Percentiles rank a stretch among this genome's conserved stretches.
phyloP scores from a whole-genome alignment of 1,139 yeast genomes.

The Candida freyschussii region DNA sequence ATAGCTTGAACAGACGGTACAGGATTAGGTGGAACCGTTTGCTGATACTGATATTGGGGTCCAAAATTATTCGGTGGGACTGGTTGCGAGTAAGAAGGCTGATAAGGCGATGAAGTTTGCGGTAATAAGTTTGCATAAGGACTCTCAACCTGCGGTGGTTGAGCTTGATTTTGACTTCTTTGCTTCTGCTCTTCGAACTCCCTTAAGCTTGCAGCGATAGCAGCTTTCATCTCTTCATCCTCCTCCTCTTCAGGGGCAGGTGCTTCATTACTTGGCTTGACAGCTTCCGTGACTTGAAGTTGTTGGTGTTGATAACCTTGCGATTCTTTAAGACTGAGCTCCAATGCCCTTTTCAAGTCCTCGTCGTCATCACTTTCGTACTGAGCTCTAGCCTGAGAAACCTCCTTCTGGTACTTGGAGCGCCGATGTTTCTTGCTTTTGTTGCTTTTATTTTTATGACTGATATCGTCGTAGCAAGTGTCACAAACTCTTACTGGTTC shows the following conservation, averaged over 20 bases:
- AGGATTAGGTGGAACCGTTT: constrained; percentile 9
- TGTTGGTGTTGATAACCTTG: constrained; percentile 26
- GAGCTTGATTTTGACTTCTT: constrained; percentile 19
- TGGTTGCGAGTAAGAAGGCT: constrained; percentile 14
- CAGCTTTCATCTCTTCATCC: constrained; percentile 89
- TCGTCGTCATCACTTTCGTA: constrained; percentile 54
- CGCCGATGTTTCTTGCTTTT: constrained; percentile 24
- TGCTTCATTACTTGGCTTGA: no score
- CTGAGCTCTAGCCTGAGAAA: constrained; percentile 24
- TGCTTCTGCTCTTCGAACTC: constrained; percentile 51
- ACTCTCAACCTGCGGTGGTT: constrained; percentile 11
- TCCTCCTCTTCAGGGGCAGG: constrained; percentile 55
- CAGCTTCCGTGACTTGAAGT: constrained; percentile 11
- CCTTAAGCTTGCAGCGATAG: constrained; percentile 86
- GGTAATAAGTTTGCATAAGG: constrained; percentile 24
- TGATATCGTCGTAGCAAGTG: constrained; percentile 65
- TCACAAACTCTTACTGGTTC: constrained; percentile 94
- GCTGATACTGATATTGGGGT: constrained; percentile 15
- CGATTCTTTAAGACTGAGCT: constrained; percentile 64
- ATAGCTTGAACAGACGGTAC: constrained; percentile 17
- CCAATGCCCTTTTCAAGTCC: constrained; percentile 73
- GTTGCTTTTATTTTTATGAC: constrained; percentile 29
- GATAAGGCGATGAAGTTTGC: constrained; percentile 11
- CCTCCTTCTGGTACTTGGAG: constrained; percentile 20
- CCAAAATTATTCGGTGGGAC: constrained; percentile 5